Conservation (phyloP, 2,329 filamentous ascomycete genomes). For the Fusarium aywerte region DNA sequence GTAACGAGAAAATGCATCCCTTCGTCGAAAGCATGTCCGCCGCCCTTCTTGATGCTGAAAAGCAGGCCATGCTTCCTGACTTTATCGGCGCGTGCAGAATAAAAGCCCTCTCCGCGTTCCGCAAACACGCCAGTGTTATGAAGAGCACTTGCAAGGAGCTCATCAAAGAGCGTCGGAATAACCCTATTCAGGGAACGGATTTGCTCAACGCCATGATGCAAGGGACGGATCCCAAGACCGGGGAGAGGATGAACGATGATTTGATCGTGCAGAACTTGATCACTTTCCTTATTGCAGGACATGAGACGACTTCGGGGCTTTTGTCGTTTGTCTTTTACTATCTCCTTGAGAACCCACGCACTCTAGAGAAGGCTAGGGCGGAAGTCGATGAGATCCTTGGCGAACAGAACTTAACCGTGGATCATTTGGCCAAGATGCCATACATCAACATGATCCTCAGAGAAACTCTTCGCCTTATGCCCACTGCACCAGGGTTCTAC, state of each 20-base stretch:
- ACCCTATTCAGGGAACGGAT: not conserved
- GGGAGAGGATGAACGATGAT: not conserved
- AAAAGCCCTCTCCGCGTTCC: not conserved
- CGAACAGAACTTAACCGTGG: not conserved
- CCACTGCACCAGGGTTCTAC: not conserved
- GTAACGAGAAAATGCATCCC: constrained; percentile 2
- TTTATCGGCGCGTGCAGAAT: not conserved
- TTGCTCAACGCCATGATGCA: not conserved
- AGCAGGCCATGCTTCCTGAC: constrained; percentile 1
- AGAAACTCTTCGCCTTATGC: constrained; percentile 17
- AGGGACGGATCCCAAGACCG: constrained; percentile 7
- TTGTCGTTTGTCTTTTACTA: constrained; percentile 16
- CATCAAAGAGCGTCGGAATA: not conserved
- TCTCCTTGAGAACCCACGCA: not conserved
- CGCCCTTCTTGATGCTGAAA: not conserved
- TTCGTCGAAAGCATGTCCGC: constrained; percentile 5
- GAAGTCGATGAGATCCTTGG: constrained; percentile 1
- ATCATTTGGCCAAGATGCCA: constrained; percentile 4
- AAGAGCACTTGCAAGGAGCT: not conserved
- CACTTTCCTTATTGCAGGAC: constrained; percentile 6
- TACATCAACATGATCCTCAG: constrained; percentile 17
- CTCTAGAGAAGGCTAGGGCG: not conserved
- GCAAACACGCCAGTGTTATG: not conserved
- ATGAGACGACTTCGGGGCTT: not conserved
- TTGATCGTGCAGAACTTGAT: constrained; percentile 4